Evolutionary conservation across 2,329 filamentous ascomycete species (phyloP).

Genomic region (Clonostachys rosea): DNA sequence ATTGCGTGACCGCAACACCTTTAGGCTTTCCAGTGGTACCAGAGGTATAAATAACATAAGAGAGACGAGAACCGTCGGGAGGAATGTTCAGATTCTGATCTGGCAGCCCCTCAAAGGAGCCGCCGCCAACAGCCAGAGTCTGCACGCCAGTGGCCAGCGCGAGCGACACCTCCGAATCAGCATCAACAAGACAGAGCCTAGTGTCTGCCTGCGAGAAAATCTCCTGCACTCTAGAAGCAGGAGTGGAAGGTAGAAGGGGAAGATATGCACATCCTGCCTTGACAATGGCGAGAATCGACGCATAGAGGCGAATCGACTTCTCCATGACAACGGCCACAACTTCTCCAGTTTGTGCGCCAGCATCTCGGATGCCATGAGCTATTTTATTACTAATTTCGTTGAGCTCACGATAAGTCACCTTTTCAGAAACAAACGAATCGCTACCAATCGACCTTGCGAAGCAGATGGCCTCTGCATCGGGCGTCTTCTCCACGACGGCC

Average conservation of each 20-base stretch:
- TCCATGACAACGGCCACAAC: slow-evolving; percentile 73
- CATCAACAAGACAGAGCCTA: slow-evolving; percentile 35
- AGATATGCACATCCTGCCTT: slow-evolving; percentile 77
- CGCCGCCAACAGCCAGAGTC: slow-evolving; percentile 25
- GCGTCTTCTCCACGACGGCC: slow-evolving; percentile 34
- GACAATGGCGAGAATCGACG: slow-evolving; percentile 66
- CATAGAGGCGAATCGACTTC: slow-evolving; percentile 70
- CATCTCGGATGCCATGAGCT: slow-evolving; percentile 44
- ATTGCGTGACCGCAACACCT: slow-evolving; percentile 72
- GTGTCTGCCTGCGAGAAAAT: slow-evolving; percentile 60
- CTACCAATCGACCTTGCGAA: slow-evolving; percentile 45
- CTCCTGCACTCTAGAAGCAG: slow-evolving; percentile 49
- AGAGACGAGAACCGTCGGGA: slow-evolving; percentile 44
- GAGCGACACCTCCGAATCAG: slow-evolving; percentile 9
- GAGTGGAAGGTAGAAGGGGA: slow-evolving; percentile 72
- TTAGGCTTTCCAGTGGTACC: slow-evolving; percentile 80
- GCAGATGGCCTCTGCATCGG: slow-evolving; percentile 56
- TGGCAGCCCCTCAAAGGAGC: background rate
- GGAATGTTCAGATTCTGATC: slow-evolving; percentile 26
- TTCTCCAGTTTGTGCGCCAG: slow-evolving; percentile 42
- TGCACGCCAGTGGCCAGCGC: slow-evolving; percentile 7
- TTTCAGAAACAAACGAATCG: slow-evolving; percentile 4
- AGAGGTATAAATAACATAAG: slow-evolving; percentile 80
- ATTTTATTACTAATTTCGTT: slow-evolving; percentile 61
- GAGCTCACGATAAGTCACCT: slow-evolving; percentile 60